Evolutionary conservation across 129 eudicot genomes (phyloP).

Genomic region (Ambrosia trifida): DNA sequence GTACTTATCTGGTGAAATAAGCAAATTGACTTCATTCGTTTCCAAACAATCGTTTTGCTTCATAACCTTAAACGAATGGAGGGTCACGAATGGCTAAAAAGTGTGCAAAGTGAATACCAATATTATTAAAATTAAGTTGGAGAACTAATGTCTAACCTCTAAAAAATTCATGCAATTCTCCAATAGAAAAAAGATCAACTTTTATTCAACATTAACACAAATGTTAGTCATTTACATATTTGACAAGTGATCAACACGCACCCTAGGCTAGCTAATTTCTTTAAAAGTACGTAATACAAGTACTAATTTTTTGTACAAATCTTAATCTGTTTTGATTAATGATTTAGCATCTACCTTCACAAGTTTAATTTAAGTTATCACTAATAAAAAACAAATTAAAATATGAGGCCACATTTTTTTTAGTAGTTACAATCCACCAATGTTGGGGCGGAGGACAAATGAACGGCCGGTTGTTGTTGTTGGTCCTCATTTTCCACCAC

Average conservation of each 20-base stretch:
- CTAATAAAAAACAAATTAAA: not conserved
- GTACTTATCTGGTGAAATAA: no score
- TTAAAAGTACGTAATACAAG: not conserved
- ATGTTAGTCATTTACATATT: conserved; percentile 9
- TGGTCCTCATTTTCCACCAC: conserved; percentile 29
- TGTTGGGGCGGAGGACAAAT: conserved; percentile 50
- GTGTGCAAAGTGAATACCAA: no score
- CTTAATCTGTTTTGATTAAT: not conserved
- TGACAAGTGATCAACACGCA: not conserved
- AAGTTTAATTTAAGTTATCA: conserved; percentile 4
- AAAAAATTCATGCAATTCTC: no score
- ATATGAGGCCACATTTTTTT: conserved; percentile 24
- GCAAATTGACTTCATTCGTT: no score
- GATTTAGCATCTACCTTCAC: conserved; percentile 18
- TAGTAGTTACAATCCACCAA: conserved; percentile 82
- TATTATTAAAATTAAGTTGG: no score
- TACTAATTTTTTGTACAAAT: not conserved
- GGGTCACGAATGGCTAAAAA: no score
- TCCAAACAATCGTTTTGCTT: no score
- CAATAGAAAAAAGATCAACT: not conserved
- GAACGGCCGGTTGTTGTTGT: conserved; percentile 41
- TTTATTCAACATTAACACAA: conserved; percentile 5
- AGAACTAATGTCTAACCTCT: no score
- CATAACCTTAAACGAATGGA: no score
- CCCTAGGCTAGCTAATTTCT: not conserved